phyloP scores from a whole-genome alignment of 352 stramenopile genomes.

The Peronospora destructor region DNA sequence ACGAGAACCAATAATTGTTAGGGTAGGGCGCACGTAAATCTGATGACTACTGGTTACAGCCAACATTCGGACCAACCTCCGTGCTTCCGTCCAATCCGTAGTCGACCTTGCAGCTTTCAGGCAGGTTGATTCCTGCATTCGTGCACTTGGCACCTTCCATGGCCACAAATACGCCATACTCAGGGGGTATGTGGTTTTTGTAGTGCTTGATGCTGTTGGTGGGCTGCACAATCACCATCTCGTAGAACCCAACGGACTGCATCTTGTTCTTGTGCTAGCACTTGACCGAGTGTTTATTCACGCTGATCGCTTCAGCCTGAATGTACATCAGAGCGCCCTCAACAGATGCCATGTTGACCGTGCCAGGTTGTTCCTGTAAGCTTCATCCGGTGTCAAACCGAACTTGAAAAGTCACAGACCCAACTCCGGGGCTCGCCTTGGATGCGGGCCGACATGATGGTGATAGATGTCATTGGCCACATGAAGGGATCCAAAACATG shows the following conservation, averaged over 20 bases:
- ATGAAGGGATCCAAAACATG: no score
- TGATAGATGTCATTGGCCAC: conserved; percentile 47
- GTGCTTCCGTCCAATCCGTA: conserved; percentile 33
- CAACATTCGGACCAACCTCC: conserved; percentile 46
- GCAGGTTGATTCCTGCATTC: conserved; percentile 24
- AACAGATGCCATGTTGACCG: conserved; percentile 54
- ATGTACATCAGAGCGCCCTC: conserved; percentile 66
- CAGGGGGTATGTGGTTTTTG: conserved; percentile 25
- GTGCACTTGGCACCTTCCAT: conserved; percentile 66
- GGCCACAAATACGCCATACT: conserved; percentile 52
- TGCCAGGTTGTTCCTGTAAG: conserved; percentile 46
- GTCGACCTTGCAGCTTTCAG: conserved; percentile 50
- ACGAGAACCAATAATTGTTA: conserved; percentile 78
- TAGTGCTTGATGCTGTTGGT: conserved; percentile 45
- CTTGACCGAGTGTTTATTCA: conserved; percentile 39
- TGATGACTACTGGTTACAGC: conserved; percentile 32
- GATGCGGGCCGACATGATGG: conserved; percentile 50
- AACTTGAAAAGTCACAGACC: conserved; percentile 37
- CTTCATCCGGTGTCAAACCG: conserved; percentile 31
- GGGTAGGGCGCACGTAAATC: conserved; percentile 62
- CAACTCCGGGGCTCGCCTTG: conserved; percentile 30
- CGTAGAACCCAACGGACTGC: conserved; percentile 66
- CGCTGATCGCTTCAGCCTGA: conserved; percentile 60
- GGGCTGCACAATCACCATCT: conserved; percentile 58
- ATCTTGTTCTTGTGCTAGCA: conserved; percentile 69